Evolutionary conservation across 352 stramenopile species (phyloP).

Genomic region (Poterioochromonas sp.): DNA sequence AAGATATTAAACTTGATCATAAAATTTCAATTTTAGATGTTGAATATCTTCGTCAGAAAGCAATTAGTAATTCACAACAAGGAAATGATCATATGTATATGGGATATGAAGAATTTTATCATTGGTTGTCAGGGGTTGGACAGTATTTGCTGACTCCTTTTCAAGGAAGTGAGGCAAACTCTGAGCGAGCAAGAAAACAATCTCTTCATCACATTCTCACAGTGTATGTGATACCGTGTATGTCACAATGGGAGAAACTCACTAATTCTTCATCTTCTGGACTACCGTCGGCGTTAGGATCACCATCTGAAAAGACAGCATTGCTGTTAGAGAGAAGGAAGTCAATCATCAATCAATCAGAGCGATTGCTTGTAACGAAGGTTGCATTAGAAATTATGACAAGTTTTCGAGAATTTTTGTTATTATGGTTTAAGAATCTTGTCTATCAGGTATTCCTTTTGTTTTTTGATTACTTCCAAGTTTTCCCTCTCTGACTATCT

Average conservation of each 20-base stretch:
- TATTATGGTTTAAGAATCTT: neutral
- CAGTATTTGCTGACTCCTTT: neutral
- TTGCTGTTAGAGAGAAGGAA: neutral
- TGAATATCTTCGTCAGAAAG: neutral
- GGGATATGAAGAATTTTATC: constrained; percentile 11
- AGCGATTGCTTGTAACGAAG: neutral
- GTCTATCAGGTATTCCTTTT: neutral
- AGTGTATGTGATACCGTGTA: neutral
- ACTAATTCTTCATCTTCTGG: neutral
- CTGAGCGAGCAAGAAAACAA: neutral
- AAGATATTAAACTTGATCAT: neutral
- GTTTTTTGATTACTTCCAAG: neutral
- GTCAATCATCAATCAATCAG: neutral
- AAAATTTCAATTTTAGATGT: neutral
- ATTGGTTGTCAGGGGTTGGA: neutral
- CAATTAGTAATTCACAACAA: neutral
- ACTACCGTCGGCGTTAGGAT: neutral
- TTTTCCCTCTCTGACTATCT: neutral
- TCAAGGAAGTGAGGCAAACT: neutral
- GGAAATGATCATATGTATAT: neutral
- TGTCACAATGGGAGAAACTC: neutral
- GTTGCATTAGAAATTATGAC: neutral
- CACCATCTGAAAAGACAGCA: neutral
- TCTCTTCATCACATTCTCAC: neutral
- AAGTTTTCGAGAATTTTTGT: neutral